Conservation (phyloP, 2,329 filamentous ascomycete genomes). For the Zasmidium cellare region DNA sequence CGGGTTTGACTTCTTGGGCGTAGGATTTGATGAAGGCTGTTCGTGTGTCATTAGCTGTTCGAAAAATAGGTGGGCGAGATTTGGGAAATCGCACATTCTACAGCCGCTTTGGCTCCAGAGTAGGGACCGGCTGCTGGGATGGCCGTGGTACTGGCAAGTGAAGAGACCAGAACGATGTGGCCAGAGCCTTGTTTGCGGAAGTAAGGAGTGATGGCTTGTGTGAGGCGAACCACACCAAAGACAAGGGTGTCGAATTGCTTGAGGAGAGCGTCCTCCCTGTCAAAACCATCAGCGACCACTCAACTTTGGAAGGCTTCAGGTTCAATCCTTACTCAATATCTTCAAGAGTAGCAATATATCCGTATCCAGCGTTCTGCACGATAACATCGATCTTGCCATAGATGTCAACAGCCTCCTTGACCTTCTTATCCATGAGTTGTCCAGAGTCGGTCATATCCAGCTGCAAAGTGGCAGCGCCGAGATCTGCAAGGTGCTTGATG, state of each 20-base stretch:
- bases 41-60: background rate
- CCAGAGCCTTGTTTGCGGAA: conserved; percentile 19
- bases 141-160: background rate
- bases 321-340: conserved; percentile 9
- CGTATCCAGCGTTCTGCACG: conserved; percentile 42
- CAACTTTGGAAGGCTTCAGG: background rate
- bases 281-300: background rate
- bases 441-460: conserved; percentile 42
- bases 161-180: conserved; percentile 1
- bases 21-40: conserved; percentile 1
- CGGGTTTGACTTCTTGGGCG: background rate
- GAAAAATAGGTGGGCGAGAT: background rate
- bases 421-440: conserved; percentile 38
- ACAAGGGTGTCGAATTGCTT: conserved; percentile 19
- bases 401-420: conserved; percentile 33
- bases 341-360: conserved; percentile 15
- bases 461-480: conserved; percentile 15
- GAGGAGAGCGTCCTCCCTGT: background rate
- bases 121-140: background rate
- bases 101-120: conserved; percentile 1
- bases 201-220: conserved; percentile 19
- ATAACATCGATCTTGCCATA: conserved; percentile 39
- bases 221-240: conserved; percentile 20
- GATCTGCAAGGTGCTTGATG: conserved; percentile 13
- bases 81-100: background rate